Conservation (phyloP, 495 filamentous ascomycete genomes). For the Lasiosphaeria hispida region DNA sequence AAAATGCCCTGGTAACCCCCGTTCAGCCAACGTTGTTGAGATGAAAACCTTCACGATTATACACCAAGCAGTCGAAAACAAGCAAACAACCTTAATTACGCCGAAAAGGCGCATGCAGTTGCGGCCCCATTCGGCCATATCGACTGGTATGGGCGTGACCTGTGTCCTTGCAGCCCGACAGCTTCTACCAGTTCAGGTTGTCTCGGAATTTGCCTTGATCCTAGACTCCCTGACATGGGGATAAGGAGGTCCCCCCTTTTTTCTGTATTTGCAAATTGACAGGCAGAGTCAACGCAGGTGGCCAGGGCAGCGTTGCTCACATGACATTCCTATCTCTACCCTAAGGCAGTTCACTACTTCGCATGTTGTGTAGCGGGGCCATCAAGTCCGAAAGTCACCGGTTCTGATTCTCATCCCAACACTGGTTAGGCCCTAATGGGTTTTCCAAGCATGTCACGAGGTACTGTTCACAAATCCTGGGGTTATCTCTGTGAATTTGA, state of each 20-base stretch:
- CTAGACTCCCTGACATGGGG: background rate
- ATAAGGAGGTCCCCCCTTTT: too few relatives aligned
- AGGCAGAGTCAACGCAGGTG: background rate
- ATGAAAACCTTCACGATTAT: background rate
- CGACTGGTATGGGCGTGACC: too few relatives aligned
- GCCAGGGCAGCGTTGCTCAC: background rate
- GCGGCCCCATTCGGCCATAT: slow-evolving; percentile 3
- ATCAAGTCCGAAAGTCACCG: background rate
- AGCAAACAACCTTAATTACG: slow-evolving; percentile 9
- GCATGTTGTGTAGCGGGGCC: too few relatives aligned
- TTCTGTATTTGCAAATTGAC: too few relatives aligned
- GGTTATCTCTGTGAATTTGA: slow-evolving; percentile 5
- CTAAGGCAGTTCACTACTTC: too few relatives aligned
- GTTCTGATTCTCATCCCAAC: background rate
- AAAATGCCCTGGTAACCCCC: background rate
- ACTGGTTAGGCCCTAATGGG: background rate
- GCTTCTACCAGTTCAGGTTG: background rate
- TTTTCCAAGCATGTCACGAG: slow-evolving; percentile 7
- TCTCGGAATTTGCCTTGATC: slow-evolving; percentile 17
- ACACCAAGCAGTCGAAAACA: background rate
- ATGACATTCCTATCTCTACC: background rate
- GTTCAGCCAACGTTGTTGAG: background rate
- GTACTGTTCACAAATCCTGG: slow-evolving; percentile 1
- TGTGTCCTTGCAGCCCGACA: background rate
- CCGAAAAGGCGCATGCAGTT: slow-evolving; percentile 16